Percentiles rank a stretch among this genome's conserved stretches.
Conservation (phyloP, 306 rosid species). For the Carpinus viminea region DNA sequence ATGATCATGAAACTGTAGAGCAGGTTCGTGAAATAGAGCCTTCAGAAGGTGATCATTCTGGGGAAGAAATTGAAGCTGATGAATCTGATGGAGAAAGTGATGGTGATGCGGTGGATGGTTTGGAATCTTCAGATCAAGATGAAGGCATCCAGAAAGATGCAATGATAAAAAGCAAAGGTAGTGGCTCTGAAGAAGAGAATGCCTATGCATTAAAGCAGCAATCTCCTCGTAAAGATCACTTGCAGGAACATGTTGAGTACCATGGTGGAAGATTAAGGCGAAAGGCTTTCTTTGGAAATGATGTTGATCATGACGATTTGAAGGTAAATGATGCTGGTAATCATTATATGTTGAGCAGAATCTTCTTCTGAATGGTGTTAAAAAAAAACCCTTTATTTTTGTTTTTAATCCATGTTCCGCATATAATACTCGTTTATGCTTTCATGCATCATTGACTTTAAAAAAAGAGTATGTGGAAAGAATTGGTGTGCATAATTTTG, state of each 20-base stretch:
- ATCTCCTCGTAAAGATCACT: slow-evolving; percentile 27
- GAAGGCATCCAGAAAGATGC: slow-evolving; percentile 31
- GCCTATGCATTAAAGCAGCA: slow-evolving; percentile 30
- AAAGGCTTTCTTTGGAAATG: slow-evolving; percentile 63
- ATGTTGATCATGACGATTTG: slow-evolving; percentile 43
- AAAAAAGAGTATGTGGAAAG: not conserved
- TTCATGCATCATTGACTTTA: not conserved
- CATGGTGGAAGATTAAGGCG: slow-evolving; percentile 78
- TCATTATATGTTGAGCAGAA: slow-evolving; percentile 12
- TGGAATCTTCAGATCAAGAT: slow-evolving; percentile 55
- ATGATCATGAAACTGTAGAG: slow-evolving; percentile 35
- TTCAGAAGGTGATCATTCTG: slow-evolving; percentile 32
- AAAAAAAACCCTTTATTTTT: no score
- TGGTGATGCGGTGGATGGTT: slow-evolving; percentile 39
- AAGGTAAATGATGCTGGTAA: slow-evolving; percentile 45
- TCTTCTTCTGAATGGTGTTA: not conserved
- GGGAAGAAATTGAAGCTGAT: slow-evolving; percentile 34
- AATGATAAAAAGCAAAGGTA: slow-evolving; percentile 17
- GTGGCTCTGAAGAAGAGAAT: slow-evolving; percentile 41
- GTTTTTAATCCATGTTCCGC: no score
- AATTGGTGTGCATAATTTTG: not conserved
- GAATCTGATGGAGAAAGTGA: slow-evolving; percentile 37
- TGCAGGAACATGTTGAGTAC: slow-evolving; percentile 73
- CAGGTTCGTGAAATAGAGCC: slow-evolving; percentile 28
- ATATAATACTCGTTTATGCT: not conserved